phyloP scores from a whole-genome alignment of 139 green algal genomes.

The Volvox reticuliferus region DNA sequence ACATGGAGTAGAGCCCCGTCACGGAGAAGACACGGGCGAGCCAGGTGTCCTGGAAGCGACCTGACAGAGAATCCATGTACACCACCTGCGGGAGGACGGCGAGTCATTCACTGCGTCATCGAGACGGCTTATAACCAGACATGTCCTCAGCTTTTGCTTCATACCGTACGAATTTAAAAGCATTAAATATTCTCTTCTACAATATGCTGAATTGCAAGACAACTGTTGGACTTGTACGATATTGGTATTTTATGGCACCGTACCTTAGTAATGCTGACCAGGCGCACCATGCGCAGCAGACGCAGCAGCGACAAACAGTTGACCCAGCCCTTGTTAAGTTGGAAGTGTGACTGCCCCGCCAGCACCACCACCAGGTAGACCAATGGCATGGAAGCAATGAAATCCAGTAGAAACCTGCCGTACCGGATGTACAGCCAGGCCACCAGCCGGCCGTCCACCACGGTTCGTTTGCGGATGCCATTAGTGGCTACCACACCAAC shows the following conservation, averaged over 20 bases:
- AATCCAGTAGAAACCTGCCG: conserved; percentile 44
- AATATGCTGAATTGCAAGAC: too few species aligned
- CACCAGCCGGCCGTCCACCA: conserved; percentile 31
- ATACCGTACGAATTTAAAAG: too few species aligned
- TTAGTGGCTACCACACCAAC: conserved; percentile 34
- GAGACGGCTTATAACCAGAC: background rate
- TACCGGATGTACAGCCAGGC: conserved; percentile 36
- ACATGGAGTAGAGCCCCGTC: conserved; percentile 21
- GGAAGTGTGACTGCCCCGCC: background rate
- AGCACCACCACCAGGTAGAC: conserved; percentile 49
- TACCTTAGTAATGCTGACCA: conserved; percentile 51
- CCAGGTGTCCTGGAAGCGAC: conserved; percentile 35
- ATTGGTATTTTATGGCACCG: background rate
- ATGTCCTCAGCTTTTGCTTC: background rate
- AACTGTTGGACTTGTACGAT: too few species aligned
- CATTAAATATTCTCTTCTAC: too few species aligned
- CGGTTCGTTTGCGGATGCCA: conserved; percentile 46
- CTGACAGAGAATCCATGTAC: conserved; percentile 43
- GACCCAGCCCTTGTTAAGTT: conserved; percentile 47
- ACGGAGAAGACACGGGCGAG: background rate
- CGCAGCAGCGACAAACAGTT: conserved; percentile 51
- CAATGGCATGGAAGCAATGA: conserved; percentile 46
- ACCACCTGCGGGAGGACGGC: conserved; percentile 31
- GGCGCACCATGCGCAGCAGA: conserved; percentile 50
- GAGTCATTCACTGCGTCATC: background rate